A percentile compares a stretch with the other conserved stretches of the same genome.
phyloP scores from a whole-genome alignment of 2,329 filamentous ascomycete genomes.

The Paramyrothecium sp. region DNA sequence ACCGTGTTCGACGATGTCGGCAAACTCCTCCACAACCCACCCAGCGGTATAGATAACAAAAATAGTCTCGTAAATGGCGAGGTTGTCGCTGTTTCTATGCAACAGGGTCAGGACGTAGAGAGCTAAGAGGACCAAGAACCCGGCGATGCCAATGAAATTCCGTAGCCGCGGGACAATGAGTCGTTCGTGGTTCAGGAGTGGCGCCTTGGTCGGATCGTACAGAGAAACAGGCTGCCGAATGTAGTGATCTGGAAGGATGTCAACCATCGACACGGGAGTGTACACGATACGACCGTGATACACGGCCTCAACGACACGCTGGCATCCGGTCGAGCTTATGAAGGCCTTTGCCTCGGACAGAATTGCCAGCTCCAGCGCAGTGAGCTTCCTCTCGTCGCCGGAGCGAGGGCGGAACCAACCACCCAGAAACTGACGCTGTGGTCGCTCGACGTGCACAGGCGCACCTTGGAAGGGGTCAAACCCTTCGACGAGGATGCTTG shows the following conservation, averaged over 20 bases:
- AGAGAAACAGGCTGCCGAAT: slow-evolving; percentile 68
- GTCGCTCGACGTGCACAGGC: slow-evolving; percentile 54
- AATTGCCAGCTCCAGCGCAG: slow-evolving; percentile 70
- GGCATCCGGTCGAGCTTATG: slow-evolving; percentile 63
- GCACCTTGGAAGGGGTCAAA: slow-evolving; percentile 73
- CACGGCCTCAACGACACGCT: slow-evolving; percentile 69
- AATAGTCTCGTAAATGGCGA: slow-evolving; percentile 52
- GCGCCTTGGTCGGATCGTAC: slow-evolving; percentile 65
- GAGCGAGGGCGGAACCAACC: slow-evolving; percentile 16
- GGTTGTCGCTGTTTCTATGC: slow-evolving; percentile 43
- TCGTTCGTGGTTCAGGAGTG: slow-evolving; percentile 68
- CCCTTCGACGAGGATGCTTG: slow-evolving; percentile 67
- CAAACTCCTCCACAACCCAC: slow-evolving; percentile 66
- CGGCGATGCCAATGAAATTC: slow-evolving; percentile 62
- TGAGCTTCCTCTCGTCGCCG: slow-evolving; percentile 54
- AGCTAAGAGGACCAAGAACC: slow-evolving; percentile 62
- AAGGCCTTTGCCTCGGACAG: slow-evolving; percentile 69
- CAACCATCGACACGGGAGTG: slow-evolving; percentile 67
- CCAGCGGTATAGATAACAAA: slow-evolving; percentile 66
- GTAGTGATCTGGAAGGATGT: slow-evolving; percentile 73
- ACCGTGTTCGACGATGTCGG: slow-evolving; percentile 64
- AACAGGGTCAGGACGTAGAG: slow-evolving; percentile 66
- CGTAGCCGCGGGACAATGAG: slow-evolving; percentile 68
- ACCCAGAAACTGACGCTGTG: slow-evolving; percentile 30
- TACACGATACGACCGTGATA: slow-evolving; percentile 69